A percentile compares a stretch with the other conserved stretches of the same genome.
Evolutionary conservation across 768 basidiomycete species (phyloP).

Genomic region (Leccinum uliginosum): DNA sequence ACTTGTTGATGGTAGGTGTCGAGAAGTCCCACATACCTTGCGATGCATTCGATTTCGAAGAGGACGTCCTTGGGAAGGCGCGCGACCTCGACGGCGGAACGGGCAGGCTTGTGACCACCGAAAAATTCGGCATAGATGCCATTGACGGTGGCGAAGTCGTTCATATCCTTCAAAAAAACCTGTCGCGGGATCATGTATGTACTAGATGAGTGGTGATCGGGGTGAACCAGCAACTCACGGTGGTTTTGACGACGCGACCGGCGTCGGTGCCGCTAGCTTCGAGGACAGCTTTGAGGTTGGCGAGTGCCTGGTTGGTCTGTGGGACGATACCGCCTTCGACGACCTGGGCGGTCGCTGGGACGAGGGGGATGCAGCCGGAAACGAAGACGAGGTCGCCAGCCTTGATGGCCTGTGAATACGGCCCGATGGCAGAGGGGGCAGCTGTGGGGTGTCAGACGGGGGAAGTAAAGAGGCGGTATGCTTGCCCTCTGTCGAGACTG

Average conservation of each 20-base stretch:
- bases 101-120: constrained; percentile 87
- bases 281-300: constrained; percentile 81
- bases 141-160: constrained; percentile 84
- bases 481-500: constrained; percentile 33
- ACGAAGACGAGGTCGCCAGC: constrained; percentile 81
- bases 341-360: constrained; percentile 59
- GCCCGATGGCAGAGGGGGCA: constrained; percentile 77
- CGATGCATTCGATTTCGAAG: constrained; percentile 90
- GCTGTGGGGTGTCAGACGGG: constrained; percentile 35
- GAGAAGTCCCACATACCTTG: constrained; percentile 44
- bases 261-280: constrained; percentile 77
- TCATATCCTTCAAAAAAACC: constrained; percentile 92
- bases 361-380: constrained; percentile 85
- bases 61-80: constrained; percentile 88
- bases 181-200: constrained; percentile 25
- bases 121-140: constrained; percentile 80
- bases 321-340: constrained; percentile 19
- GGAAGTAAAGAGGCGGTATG: background rate
- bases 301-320: constrained; percentile 76
- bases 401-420: constrained; percentile 86
- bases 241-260: constrained; percentile 86
- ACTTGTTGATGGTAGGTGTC: background rate
- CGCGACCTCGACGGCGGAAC: constrained; percentile 87
- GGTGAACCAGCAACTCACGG: constrained; percentile 49
- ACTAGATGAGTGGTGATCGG: background rate